Evolutionary conservation across 2,329 filamentous ascomycete genomes (phyloP), one percentile per base, ranked within the genome.

Genomic region (Huntiella decipiens): DNA sequence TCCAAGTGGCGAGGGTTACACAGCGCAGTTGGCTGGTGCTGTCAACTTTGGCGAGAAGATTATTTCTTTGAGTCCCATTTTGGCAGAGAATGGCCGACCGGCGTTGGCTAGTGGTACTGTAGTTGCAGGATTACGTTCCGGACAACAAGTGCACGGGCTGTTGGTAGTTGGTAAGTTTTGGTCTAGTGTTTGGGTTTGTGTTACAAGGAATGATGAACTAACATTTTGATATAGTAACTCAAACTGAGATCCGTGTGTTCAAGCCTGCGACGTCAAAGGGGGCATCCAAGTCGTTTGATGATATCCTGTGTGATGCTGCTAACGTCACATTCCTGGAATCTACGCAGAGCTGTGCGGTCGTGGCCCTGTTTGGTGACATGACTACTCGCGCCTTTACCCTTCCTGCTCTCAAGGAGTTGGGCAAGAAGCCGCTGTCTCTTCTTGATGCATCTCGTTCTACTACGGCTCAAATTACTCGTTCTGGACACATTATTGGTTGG

Each of bases 281-380:
- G n/a, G 87, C 88, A 0, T 83, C 86, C 46, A 94, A 91, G 55
- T 77, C 78, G 1, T 96, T 91, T 62, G 86, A 94, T 55, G 77
- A 83, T 53, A 74, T 66, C 49, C 65, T 93, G 36, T 96, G 88
- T 57, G 80, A 93, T 55, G 71, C 82, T 1, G 88, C 91, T 2
- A 68, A 71, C 2, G 74, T 96, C 1, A 78, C 82, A 0, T 77
- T 82, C 45, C 77, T 81, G 31, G 77, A 85, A 54, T 68, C 79
- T 17, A 74, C 79, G 38, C 17, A 40, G 32, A 85, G 85, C 1
- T 77, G 79, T 56, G 86, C 83, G 4, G 65, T 98, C 3, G 75
- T 94, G 1, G 82, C 80, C 2, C 66, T 95, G 1, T 95, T 94
- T 55, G 83, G 82, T 11, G 87, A 94, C 58, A 79, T 82, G 31